Conservation (phyloP, 2,329 filamentous ascomycete genomes). For the Fusarium denticulatum region DNA sequence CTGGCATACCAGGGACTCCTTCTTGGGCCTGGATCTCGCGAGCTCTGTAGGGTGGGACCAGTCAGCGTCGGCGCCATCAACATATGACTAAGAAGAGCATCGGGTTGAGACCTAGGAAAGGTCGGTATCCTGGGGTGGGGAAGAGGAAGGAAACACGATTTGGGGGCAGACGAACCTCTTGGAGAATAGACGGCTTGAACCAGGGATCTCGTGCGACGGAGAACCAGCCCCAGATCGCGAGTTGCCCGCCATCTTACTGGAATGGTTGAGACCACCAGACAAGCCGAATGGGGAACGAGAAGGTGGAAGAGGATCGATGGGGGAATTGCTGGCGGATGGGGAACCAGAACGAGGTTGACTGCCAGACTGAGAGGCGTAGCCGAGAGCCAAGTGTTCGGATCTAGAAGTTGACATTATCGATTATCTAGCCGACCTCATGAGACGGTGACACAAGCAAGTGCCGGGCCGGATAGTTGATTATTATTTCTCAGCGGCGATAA, state of each 20-base stretch:
- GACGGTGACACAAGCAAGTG: slow-evolving; percentile 42
- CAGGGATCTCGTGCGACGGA: slow-evolving; percentile 88
- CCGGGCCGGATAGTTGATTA: slow-evolving; percentile 42
- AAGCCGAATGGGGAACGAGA: slow-evolving; percentile 79
- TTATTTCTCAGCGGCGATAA: slow-evolving; percentile 37
- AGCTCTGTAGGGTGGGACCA: slow-evolving; percentile 67
- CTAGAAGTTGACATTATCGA: slow-evolving; percentile 93
- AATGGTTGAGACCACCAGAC: slow-evolving; percentile 68
- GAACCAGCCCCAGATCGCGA: slow-evolving; percentile 89
- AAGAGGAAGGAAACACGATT: slow-evolving; percentile 1
- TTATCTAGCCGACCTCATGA: slow-evolving; percentile 70
- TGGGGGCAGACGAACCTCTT: slow-evolving; percentile 76
- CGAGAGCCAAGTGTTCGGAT: slow-evolving; percentile 87
- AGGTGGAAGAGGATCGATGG: slow-evolving; percentile 74
- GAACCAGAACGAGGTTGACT: slow-evolving; percentile 79
- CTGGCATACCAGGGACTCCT: slow-evolving; percentile 74
- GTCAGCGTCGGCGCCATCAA: slow-evolving; percentile 23
- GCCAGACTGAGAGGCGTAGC: slow-evolving; percentile 77
- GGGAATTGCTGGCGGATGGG: slow-evolving; percentile 82
- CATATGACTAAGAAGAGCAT: neutral
- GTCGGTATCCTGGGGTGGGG: slow-evolving; percentile 9
- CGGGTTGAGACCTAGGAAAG: neutral
- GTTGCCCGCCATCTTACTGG: slow-evolving; percentile 67
- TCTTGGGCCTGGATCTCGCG: slow-evolving; percentile 98
- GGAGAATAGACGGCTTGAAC: slow-evolving; percentile 80